Base-by-base conservation (phyloP, 768 basidiomycete genomes). In the Lentinula detonsa region DNA sequence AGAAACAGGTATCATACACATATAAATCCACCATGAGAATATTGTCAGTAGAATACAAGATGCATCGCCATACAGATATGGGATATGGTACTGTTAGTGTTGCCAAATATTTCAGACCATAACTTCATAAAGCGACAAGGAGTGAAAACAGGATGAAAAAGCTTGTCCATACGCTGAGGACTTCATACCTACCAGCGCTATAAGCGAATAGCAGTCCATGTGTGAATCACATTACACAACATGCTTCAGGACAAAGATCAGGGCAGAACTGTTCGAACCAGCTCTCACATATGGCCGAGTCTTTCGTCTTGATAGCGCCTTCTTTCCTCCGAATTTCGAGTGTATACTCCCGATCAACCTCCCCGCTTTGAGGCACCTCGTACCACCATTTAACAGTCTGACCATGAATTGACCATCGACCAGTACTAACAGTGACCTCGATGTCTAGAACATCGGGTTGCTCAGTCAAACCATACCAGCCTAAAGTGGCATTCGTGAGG, bases 341-440 rank as follows among this genome's bases (percentile, higher is more conserved):
- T 48, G 71, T 71, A 61, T 76, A 74, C 69, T 77, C 74, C 67
- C 65, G 67, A 60, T 67, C 70, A 8, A 40, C 64, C 51, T 72
- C 69, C 9, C 72, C 74, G 50, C 65, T 64, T 46, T 51, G 62
- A 3, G 78, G 80, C 9, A 77, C 77, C 59, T 76, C 76, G 65
- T 84, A 83, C 81, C 80, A 82, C 83, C 83, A 84, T 67, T 74
- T 71, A 54, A 84, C 60, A 58, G 69, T 73, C 71, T 84, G 83
- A 4, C 83, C 82, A 39, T 77, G 72, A 15, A 82, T 70, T 43
- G 65, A 67, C 75, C 76, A 81, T 55, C 68, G 66, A 34, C 83
- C 82, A 5, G 65, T 67, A 43, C 76, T 78, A 2, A 79, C 78
- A 31, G 66, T 72, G 11, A 84, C 78, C 28, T 80, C 76, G 21